A percentile compares a stretch with the other conserved stretches of the same genome.
Evolutionary conservation across 805 yeast species (phyloP).

Genomic region (Metschnikowia arizonensis): DNA sequence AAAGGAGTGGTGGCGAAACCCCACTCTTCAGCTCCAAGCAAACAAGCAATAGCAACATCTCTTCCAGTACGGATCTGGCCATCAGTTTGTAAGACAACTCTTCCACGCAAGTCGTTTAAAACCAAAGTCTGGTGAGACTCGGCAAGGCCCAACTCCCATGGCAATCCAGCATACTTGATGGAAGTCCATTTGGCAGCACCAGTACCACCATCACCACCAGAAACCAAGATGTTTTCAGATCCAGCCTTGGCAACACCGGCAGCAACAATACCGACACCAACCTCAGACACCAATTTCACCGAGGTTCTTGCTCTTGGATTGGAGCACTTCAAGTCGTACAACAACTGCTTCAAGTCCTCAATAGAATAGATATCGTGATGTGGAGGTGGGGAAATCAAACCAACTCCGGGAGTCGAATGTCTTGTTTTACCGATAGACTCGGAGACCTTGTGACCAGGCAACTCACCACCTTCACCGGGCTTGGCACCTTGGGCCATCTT

Average conservation of each 20-base stretch:
- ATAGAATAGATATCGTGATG: slow-evolving; percentile 98
- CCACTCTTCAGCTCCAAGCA: slow-evolving; percentile 97
- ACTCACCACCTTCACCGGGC: slow-evolving; percentile 99
- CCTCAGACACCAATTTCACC: slow-evolving; percentile 94
- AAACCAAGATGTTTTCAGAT: slow-evolving; percentile 91
- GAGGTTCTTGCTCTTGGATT: slow-evolving; percentile 97
- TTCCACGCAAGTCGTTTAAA: slow-evolving; percentile 90
- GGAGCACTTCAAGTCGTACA: slow-evolving; percentile 93
- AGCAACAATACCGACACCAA: slow-evolving; percentile 98
- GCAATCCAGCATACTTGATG: slow-evolving; percentile 94
- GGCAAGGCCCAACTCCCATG: slow-evolving; percentile 98
- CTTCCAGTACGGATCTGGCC: slow-evolving; percentile 97
- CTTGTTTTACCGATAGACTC: slow-evolving; percentile 87
- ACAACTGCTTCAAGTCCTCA: slow-evolving; percentile 94
- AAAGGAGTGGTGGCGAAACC: slow-evolving; percentile 97
- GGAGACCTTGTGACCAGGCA: slow-evolving; percentile 91
- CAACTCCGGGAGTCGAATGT: slow-evolving; percentile 95
- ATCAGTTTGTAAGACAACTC: slow-evolving; percentile 95
- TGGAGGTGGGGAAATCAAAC: slow-evolving; percentile 96
- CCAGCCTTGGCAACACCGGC: slow-evolving; percentile 99
- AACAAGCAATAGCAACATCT: slow-evolving; percentile 93
- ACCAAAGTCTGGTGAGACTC: slow-evolving; percentile 98
- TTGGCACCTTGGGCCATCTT: slow-evolving; percentile 99
- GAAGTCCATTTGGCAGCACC: slow-evolving; percentile 99
- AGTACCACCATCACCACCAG: slow-evolving; percentile 99